Percentiles rank a stretch among this genome's conserved stretches.
phyloP scores from a whole-genome alignment of 1,284 basidiomycete genomes.

The Ustilago bromivora region DNA sequence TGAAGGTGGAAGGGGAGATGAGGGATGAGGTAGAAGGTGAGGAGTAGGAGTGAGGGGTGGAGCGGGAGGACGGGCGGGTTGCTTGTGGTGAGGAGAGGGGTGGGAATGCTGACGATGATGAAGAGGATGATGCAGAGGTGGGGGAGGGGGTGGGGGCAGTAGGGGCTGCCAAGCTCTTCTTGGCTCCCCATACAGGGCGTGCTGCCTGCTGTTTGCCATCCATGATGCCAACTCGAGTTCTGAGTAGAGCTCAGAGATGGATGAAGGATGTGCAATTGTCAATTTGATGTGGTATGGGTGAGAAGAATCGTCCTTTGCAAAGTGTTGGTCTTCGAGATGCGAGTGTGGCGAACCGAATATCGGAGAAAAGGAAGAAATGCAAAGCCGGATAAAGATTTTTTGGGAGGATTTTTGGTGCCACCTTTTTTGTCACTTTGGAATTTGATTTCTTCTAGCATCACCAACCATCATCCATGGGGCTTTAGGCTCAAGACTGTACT shows the following conservation, averaged over 20 bases:
- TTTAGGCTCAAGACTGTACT: neutral
- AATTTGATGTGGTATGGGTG: neutral
- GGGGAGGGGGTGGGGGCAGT: neutral
- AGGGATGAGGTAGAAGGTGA: slow-evolving; percentile 20
- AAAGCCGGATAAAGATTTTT: slow-evolving; percentile 25
- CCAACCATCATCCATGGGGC: neutral
- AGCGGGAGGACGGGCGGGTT: slow-evolving; percentile 14
- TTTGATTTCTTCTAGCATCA: neutral
- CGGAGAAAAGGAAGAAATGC: slow-evolving; percentile 30
- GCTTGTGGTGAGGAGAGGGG: slow-evolving; percentile 30
- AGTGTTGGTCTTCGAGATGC: slow-evolving; percentile 8
- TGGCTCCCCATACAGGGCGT: slow-evolving; percentile 24
- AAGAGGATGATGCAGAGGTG: slow-evolving; percentile 11
- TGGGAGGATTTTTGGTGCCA: slow-evolving; percentile 9
- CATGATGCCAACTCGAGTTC: slow-evolving; percentile 9
- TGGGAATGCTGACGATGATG: slow-evolving; percentile 32
- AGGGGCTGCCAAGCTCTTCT: slow-evolving; percentile 23
- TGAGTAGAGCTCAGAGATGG: neutral
- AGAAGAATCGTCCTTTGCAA: neutral
- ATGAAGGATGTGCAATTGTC: neutral
- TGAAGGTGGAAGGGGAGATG: slow-evolving; percentile 41
- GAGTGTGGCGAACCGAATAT: slow-evolving; percentile 18
- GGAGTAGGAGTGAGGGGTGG: neutral
- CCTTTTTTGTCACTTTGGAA: neutral
- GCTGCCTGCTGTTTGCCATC: slow-evolving; percentile 1